phyloP scores from a whole-genome alignment of 768 basidiomycete species.

The Fistulinella prunicolor region DNA sequence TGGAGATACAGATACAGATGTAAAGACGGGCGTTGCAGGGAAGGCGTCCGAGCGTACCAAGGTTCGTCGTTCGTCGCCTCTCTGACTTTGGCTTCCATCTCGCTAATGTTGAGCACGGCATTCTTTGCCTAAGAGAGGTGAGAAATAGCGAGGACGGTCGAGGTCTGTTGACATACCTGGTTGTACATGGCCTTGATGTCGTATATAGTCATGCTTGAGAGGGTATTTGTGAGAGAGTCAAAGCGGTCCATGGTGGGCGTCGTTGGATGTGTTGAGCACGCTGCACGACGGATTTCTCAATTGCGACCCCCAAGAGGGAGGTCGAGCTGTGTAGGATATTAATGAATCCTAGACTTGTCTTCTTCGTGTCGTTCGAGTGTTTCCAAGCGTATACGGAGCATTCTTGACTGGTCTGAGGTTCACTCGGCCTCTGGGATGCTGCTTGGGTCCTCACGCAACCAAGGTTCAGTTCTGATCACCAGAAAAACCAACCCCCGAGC shows the following conservation, averaged over 20 bases:
- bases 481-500: no score
- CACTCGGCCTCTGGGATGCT: constrained; percentile 8
- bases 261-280: background rate
- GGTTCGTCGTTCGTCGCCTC: constrained; percentile 98
- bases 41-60: constrained; percentile 59
- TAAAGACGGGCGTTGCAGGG: background rate
- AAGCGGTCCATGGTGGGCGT: constrained; percentile 68
- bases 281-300: background rate
- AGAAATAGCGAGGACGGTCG: background rate
- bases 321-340: constrained; percentile 11
- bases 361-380: background rate
- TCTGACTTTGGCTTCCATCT: constrained; percentile 95
- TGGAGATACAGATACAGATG: constrained; percentile 30
- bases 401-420: constrained; percentile 1
- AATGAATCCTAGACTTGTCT: background rate
- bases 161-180: constrained; percentile 52
- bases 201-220: constrained; percentile 86
- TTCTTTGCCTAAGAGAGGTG: constrained; percentile 76
- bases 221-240: constrained; percentile 67
- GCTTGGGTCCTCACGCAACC: background rate
- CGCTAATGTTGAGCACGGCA: constrained; percentile 91
- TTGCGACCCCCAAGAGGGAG: constrained; percentile 26
- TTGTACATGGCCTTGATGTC: constrained; percentile 95
- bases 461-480: background rate
- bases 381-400: background rate